These are phyloP conservation scores for Corymbia calophylla DNA, from an alignment of 441 rosid species.

Conservation along the genomic window DNA sequence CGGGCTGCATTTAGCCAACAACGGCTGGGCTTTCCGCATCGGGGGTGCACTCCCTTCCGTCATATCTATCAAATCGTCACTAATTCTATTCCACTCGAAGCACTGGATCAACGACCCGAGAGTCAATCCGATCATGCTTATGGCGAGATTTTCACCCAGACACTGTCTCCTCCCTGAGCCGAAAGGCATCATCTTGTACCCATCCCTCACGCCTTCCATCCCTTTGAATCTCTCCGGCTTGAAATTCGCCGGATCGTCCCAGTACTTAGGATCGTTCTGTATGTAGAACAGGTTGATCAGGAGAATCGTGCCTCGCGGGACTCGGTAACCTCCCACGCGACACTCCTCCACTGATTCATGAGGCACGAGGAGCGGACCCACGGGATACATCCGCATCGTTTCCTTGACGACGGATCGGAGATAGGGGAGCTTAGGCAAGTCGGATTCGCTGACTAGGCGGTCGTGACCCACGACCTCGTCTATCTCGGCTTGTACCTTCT, in stretches of 20 bases:
- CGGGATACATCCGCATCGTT: slow-evolving; percentile 40
- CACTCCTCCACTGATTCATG: slow-evolving; percentile 48
- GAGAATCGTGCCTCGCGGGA: slow-evolving; percentile 37
- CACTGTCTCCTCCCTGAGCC: slow-evolving; percentile 47
- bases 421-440: slow-evolving; percentile 28
- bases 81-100: slow-evolving; percentile 36
- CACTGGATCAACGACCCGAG: slow-evolving; percentile 39
- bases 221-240: slow-evolving; percentile 52
- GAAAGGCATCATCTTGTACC: slow-evolving; percentile 37
- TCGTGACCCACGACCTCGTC: slow-evolving; percentile 22
- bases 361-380: slow-evolving; percentile 31
- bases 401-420: slow-evolving; percentile 39
- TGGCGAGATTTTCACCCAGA: slow-evolving; percentile 33
- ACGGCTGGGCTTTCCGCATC: slow-evolving; percentile 42
- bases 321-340: slow-evolving; percentile 24
- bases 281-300: slow-evolving; percentile 40
- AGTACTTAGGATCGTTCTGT: slow-evolving; percentile 41
- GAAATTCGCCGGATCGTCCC: slow-evolving; percentile 33
- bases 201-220: slow-evolving; percentile 18
- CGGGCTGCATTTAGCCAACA: slow-evolving; percentile 29
- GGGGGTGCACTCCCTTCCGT: slow-evolving; percentile 27
- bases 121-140: slow-evolving; percentile 20
- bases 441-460: slow-evolving; percentile 33
- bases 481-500: slow-evolving; percentile 34
- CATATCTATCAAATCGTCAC: slow-evolving; percentile 34